These are phyloP conservation scores for Malassezia dermatis DNA, from an alignment of 1,284 basidiomycete species.

Conservation along the genomic window DNA sequence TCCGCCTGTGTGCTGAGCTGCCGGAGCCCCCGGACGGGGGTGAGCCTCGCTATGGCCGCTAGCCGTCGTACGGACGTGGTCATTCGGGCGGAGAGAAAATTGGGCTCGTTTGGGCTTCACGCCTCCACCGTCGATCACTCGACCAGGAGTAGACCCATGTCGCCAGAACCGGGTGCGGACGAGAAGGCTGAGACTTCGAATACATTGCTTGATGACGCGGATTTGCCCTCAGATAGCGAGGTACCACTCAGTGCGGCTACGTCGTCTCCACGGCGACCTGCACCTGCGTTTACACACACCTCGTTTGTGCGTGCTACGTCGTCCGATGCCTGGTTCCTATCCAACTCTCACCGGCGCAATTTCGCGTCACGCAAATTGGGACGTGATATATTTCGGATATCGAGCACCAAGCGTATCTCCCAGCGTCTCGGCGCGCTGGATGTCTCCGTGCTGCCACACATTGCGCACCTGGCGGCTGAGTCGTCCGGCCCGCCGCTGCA, in stretches of 20 bases:
- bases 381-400: slow-evolving; percentile 13
- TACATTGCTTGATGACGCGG: not conserved
- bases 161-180: not conserved
- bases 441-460: slow-evolving; percentile 1
- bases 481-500: not conserved
- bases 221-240: not conserved
- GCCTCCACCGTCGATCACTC: not conserved
- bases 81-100: not conserved
- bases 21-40: not conserved
- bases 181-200: not conserved
- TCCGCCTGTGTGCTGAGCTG: not conserved
- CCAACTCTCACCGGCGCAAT: slow-evolving; percentile 18
- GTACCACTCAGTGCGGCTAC: not conserved
- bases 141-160: not conserved
- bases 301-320: slow-evolving; percentile 17
- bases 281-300: slow-evolving; percentile 12
- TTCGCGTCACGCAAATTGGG: slow-evolving; percentile 16
- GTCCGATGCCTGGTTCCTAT: slow-evolving; percentile 15
- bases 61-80: not conserved
- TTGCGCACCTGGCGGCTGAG: slow-evolving; percentile 1
- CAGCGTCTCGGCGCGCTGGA: slow-evolving; percentile 13
- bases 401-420: slow-evolving; percentile 10
- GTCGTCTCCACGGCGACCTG: not conserved
- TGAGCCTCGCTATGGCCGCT: not conserved
- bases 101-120: not conserved